Percentiles rank a stretch among this genome's conserved stretches.
Evolutionary conservation across 768 basidiomycete species (phyloP).

Genomic region (Sporobolomyces pararoseus): DNA sequence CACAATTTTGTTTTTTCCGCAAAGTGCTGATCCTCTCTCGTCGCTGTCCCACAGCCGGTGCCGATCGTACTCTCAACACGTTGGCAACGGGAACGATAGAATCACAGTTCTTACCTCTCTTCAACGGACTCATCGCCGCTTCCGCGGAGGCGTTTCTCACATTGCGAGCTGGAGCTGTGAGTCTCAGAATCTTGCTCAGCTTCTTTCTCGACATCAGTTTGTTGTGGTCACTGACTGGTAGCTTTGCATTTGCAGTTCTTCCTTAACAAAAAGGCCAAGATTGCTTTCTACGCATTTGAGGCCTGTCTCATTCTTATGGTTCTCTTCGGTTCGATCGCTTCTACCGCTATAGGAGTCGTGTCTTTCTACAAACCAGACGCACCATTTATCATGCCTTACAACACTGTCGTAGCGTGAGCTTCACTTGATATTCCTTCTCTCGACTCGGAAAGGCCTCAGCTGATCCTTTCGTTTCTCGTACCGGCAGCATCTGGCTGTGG

Average conservation of each 20-base stretch:
- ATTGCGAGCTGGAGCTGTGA: constrained; percentile 1
- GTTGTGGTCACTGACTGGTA: too few relatives aligned
- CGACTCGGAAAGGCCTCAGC: background rate
- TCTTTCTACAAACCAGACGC: background rate
- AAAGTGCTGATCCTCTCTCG: background rate
- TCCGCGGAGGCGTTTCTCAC: background rate
- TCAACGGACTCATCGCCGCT: constrained; percentile 1
- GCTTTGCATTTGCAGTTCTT: constrained; percentile 26
- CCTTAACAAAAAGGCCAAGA: background rate
- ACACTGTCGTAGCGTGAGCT: constrained; percentile 2
- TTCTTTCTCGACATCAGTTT: background rate
- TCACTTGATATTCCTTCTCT: too few relatives aligned
- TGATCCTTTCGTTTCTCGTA: background rate
- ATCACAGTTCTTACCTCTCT: background rate
- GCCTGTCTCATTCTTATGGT: background rate
- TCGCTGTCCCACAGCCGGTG: background rate
- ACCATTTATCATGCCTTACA: background rate
- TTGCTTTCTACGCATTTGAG: constrained; percentile 11
- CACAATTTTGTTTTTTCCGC: too few relatives aligned
- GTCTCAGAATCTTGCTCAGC: background rate
- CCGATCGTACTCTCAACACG: background rate
- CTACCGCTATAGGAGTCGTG: background rate
- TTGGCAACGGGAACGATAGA: background rate
- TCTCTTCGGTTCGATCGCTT: background rate
- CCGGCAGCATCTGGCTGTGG: constrained; percentile 25